A percentile compares a stretch with the other conserved stretches of the same genome.
Conservation (phyloP, 768 basidiomycete genomes). For the Serendipita indica region DNA sequence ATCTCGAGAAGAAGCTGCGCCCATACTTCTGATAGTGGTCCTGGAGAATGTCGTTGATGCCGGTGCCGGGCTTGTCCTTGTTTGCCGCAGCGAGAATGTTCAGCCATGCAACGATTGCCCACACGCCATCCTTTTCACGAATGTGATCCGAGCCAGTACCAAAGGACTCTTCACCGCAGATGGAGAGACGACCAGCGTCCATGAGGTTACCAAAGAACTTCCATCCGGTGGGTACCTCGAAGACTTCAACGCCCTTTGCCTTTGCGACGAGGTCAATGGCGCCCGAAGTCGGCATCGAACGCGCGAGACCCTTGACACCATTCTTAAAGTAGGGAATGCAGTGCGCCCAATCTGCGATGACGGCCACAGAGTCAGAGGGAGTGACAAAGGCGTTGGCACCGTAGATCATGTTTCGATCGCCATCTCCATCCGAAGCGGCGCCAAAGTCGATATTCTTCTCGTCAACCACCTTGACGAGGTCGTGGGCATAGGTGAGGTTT, state of each 20-base stretch:
- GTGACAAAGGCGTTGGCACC: conserved; percentile 97
- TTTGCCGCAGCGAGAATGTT: conserved; percentile 86
- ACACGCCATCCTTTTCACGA: conserved; percentile 97
- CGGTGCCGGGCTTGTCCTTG: conserved; percentile 63
- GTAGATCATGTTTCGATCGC: conserved; percentile 99
- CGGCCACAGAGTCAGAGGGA: conserved; percentile 92
- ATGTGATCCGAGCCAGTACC: conserved; percentile 99
- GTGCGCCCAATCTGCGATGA: conserved; percentile 93
- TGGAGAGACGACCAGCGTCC: conserved; percentile 95
- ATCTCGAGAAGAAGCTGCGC: conserved; percentile 95
- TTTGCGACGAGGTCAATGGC: conserved; percentile 94
- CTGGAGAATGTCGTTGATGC: conserved; percentile 82
- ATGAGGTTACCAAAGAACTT: conserved; percentile 99
- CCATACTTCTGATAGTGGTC: conserved; percentile 87
- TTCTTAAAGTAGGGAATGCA: conserved; percentile 84
- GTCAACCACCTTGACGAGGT: conserved; percentile 87
- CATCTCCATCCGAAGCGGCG: conserved; percentile 94
- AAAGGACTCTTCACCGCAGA: conserved; percentile 98
- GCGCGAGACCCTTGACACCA: conserved; percentile 88
- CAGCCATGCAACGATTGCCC: conserved; percentile 96
- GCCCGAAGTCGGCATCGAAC: conserved; percentile 95
- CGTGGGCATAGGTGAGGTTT: conserved; percentile 92
- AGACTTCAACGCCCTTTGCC: conserved; percentile 82
- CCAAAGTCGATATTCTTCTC: conserved; percentile 75
- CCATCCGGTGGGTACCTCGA: conserved; percentile 98